Conservation (phyloP, 1,139 yeast species). For the Oligophagozyma castellii region DNA sequence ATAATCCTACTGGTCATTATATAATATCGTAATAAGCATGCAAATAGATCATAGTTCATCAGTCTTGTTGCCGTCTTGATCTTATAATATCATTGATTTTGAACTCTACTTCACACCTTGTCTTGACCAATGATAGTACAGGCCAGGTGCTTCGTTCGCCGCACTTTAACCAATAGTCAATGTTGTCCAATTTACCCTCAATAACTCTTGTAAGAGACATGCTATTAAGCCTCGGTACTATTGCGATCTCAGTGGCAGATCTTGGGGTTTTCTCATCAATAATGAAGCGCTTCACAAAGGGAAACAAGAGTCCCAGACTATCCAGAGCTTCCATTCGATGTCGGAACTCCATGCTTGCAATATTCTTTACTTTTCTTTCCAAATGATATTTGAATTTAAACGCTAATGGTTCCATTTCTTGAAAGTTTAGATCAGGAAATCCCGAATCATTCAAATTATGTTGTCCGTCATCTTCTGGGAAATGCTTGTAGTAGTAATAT, state of each 20-base stretch:
- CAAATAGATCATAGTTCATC: too few relatives aligned
- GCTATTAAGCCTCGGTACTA: slow-evolving; percentile 75
- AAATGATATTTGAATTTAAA: slow-evolving; percentile 31
- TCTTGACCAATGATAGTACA: slow-evolving; percentile 67
- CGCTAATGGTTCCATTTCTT: slow-evolving; percentile 31
- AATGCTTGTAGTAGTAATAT: slow-evolving; percentile 25
- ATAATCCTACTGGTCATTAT: background rate
- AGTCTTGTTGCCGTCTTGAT: slow-evolving; percentile 26
- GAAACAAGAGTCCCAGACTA: slow-evolving; percentile 61
- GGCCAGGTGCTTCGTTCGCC: slow-evolving; percentile 97
- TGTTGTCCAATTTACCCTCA: slow-evolving; percentile 47
- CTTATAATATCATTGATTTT: slow-evolving; percentile 51
- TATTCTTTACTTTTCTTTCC: slow-evolving; percentile 26
- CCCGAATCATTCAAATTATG: slow-evolving; percentile 14
- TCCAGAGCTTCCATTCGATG: slow-evolving; percentile 75
- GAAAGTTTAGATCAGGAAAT: slow-evolving; percentile 20
- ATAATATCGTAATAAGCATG: too few relatives aligned
- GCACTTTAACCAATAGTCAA: slow-evolving; percentile 78
- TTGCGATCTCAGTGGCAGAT: slow-evolving; percentile 66
- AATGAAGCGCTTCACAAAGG: slow-evolving; percentile 57
- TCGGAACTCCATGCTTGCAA: slow-evolving; percentile 54
- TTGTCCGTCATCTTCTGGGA: slow-evolving; percentile 17
- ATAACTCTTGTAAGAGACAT: slow-evolving; percentile 54
- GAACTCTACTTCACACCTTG: slow-evolving; percentile 83
- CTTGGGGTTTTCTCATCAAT: slow-evolving; percentile 81